A percentile compares a stretch with the other conserved stretches of the same genome.
These are phyloP conservation scores for Phoma sp. DNA, from an alignment of 2,329 filamentous ascomycete species.

Conservation along the genomic window DNA sequence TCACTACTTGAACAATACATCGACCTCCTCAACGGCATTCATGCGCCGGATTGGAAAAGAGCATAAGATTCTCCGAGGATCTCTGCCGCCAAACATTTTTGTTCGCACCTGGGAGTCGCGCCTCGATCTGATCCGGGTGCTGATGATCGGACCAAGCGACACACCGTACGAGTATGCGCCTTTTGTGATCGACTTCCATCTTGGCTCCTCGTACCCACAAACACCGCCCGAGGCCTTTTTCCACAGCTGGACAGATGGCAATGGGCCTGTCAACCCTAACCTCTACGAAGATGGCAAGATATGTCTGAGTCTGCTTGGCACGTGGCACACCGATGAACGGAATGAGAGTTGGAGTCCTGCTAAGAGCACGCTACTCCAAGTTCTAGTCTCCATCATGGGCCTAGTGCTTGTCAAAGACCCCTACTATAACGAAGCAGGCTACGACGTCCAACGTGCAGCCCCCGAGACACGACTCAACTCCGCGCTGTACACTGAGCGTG, in stretches of 20 bases:
- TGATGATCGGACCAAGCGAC: conserved; percentile 64
- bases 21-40: conserved; percentile 51
- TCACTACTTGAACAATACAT: conserved; percentile 46
- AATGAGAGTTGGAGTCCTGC: conserved; percentile 61
- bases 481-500: conserved; percentile 60
- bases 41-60: conserved; percentile 63
- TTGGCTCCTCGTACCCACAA: conserved; percentile 58
- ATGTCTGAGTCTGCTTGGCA: conserved; percentile 64
- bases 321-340: conserved; percentile 61
- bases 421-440: conserved; percentile 70
- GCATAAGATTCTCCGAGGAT: conserved; percentile 61
- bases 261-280: conserved; percentile 65
- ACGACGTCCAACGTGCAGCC: conserved; percentile 58
- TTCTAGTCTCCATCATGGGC: conserved; percentile 63
- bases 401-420: conserved; percentile 64
- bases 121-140: conserved; percentile 63
- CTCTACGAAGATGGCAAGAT: conserved; percentile 68
- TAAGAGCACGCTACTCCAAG: conserved; percentile 62
- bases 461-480: conserved; percentile 55
- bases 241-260: conserved; percentile 62
- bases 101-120: conserved; percentile 65
- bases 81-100: conserved; percentile 62
- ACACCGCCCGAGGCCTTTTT: conserved; percentile 62
- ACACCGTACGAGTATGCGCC: conserved; percentile 67
- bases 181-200: conserved; percentile 65